Base-by-base conservation (phyloP, 169 alveolate genomes). In the Cryptosporidium sp. region DNA sequence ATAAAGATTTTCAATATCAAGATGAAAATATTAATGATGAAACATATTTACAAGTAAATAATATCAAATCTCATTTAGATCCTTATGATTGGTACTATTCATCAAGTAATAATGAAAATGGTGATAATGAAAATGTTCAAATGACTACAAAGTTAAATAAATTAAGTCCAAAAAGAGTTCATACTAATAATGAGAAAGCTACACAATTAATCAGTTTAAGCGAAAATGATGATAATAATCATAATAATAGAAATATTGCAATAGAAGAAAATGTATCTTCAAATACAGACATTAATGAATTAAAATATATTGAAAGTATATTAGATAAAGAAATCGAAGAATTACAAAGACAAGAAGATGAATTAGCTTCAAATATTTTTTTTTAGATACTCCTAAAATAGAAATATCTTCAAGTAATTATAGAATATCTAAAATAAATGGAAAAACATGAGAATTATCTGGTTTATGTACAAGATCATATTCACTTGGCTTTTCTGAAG, bases 11-110 rank as follows among this genome's bases (percentile, higher is more conserved):
- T 42, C 16, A 42, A 8, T 4, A 8, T 42, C 48, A 42, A 42
- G 14, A 42, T 42, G 48, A 8, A 8, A 9, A 42, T 39, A 67
- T n/a, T 42, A 9, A 23, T 45, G 37, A 70, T 44, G 42, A 70
- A 3, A 14, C 21, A n/a, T 4, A 9, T 9, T 44, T 21, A 12
- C 68, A 45, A 18, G 69, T 21, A 5, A 65, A 51, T 21, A 42
- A 60, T 5, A 31, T 62, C 18, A 80, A 33, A 23, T 48, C 75
- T 23, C 75, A 31, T 48, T 31, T 62, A 16, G 89, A 80, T 65
- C 89, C 89, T 9, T 80, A 62, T 45, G 89, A 80, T 42, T 80
- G 89, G 89, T 80, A 80, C 31, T 80, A 48, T 65, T 45, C 53
- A 21, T 23, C 89, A 1, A 62, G 21, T 23, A 42, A 26, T 31